Evolutionary conservation across 179 eudicot species (phyloP).

Genomic region (Beta corolliflora): DNA sequence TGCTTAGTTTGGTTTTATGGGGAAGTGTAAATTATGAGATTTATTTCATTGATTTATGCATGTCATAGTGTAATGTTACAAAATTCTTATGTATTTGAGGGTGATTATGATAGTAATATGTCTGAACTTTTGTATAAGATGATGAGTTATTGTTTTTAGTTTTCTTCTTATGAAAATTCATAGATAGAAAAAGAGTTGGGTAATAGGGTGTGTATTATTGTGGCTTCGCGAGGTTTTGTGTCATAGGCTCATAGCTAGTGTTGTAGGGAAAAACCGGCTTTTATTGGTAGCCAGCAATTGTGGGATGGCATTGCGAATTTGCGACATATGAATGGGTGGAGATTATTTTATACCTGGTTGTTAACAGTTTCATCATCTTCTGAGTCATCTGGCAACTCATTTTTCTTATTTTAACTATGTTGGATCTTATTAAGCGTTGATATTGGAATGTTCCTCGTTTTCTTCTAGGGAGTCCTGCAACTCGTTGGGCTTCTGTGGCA

Average conservation of each 20-base stretch:
- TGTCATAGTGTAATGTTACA: no score
- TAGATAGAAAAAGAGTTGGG: no score
- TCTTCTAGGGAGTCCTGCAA: slow-evolving; percentile 48
- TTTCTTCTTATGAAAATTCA: no score
- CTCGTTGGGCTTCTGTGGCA: slow-evolving; percentile 65
- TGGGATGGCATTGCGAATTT: not conserved
- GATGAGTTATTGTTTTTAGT: no score
- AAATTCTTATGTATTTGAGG: no score
- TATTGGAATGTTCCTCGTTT: slow-evolving; percentile 3
- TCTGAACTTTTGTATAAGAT: no score
- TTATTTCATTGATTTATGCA: no score
- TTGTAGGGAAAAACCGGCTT: not conserved
- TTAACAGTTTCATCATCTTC: not conserved
- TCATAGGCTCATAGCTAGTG: not conserved
- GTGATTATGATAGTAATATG: no score
- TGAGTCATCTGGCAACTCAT: not conserved
- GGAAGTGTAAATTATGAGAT: not conserved
- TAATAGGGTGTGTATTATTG: no score
- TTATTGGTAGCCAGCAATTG: not conserved
- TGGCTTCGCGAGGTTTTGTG: no score
- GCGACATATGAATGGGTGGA: not conserved
- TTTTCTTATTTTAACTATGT: not conserved
- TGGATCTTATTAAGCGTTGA: not conserved
- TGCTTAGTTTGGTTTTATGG: not conserved
- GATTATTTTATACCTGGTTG: not conserved